These are phyloP conservation scores for Neospora caninum DNA, from an alignment of 169 alveolate genomes.

Conservation along the genomic window DNA sequence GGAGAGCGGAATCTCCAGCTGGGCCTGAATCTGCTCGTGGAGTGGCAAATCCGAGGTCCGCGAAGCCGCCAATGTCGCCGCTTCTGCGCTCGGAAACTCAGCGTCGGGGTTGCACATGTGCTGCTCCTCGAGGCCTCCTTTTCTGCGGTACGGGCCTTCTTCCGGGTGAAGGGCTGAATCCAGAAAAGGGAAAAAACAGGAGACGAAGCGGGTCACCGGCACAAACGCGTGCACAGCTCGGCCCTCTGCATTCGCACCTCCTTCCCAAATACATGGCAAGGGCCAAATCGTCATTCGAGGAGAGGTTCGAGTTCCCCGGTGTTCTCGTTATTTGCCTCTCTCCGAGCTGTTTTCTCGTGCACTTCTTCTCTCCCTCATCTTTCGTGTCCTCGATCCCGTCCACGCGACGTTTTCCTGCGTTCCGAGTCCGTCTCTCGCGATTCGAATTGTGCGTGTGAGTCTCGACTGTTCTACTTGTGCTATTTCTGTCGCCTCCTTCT, in stretches of 20 bases:
- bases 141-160: conserved; percentile 70
- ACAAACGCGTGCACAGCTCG: not conserved
- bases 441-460: no score
- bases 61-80: conserved; percentile 60
- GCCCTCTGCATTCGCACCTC: not conserved
- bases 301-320: no score
- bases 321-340: no score
- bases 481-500: no score
- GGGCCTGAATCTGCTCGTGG: conserved; percentile 53
- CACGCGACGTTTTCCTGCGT: no score
- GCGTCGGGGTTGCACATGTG: conserved; percentile 77
- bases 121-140: conserved; percentile 75
- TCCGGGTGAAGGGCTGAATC: conserved; percentile 62
- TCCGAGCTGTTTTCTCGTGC: no score
- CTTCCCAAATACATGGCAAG: not conserved
- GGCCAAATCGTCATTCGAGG: not conserved
- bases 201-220: not conserved
- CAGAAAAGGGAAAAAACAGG: not conserved
- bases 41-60: conserved; percentile 42
- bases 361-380: no score
- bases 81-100: conserved; percentile 54
- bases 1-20: conserved; percentile 54
- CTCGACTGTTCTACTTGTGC: no score
- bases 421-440: no score
- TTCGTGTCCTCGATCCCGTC: no score